Evolutionary conservation across 1,284 basidiomycete species (phyloP).

Genomic region (Thelephora terrestris): DNA sequence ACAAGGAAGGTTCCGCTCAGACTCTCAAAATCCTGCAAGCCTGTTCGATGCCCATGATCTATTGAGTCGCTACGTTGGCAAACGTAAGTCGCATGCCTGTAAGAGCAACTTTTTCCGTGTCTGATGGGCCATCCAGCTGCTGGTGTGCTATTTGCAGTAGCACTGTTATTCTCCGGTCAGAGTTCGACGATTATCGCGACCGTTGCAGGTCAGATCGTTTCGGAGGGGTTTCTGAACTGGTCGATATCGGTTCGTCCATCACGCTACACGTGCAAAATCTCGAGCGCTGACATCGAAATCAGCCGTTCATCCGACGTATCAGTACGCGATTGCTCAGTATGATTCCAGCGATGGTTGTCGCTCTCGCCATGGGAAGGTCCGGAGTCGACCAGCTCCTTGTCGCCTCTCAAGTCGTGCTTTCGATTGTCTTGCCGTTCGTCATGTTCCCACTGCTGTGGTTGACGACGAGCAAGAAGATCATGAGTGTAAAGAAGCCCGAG

Average conservation of each 20-base stretch:
- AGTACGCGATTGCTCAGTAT: constrained; percentile 80
- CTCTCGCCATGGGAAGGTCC: constrained; percentile 58
- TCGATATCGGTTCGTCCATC: constrained; percentile 57
- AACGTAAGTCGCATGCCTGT: constrained; percentile 32
- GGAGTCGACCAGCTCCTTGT: constrained; percentile 83
- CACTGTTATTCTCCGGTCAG: constrained; percentile 81
- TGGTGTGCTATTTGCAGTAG: constrained; percentile 79
- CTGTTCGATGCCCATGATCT: constrained; percentile 77
- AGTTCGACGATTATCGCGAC: constrained; percentile 91
- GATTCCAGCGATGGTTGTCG: constrained; percentile 80
- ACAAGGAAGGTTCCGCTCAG: constrained; percentile 17
- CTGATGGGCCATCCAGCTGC: constrained; percentile 35
- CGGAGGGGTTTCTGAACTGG: constrained; percentile 93
- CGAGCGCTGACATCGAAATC: neutral
- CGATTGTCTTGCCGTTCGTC: constrained; percentile 84
- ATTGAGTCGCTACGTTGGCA: constrained; percentile 56
- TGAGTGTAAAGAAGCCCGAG: constrained; percentile 43
- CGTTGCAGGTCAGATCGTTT: constrained; percentile 86
- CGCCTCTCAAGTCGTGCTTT: constrained; percentile 81
- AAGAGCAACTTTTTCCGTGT: neutral
- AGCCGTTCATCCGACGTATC: constrained; percentile 76
- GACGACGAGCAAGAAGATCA: constrained; percentile 60
- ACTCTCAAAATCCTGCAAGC: constrained; percentile 47
- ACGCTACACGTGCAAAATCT: neutral
- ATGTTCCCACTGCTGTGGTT: constrained; percentile 72